Percentiles rank a stretch among this genome's conserved stretches.
Conservation (phyloP, 2,329 filamentous ascomycete species). For the Cladosporium sp. region DNA sequence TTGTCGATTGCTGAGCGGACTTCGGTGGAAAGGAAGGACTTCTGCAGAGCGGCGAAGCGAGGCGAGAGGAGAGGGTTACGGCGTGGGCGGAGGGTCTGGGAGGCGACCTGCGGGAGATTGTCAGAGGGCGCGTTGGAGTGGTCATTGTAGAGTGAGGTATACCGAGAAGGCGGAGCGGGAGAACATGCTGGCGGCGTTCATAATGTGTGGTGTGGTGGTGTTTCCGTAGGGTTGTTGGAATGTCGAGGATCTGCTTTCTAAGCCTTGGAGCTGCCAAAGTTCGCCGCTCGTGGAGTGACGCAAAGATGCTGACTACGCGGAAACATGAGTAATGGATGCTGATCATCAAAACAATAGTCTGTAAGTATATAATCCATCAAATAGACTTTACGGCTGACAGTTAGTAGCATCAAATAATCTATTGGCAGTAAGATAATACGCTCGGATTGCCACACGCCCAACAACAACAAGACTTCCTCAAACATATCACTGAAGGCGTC, state of each 20-base stretch:
- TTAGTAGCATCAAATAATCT: not conserved
- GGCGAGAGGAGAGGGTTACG: slow-evolving; percentile 41
- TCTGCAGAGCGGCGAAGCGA: slow-evolving; percentile 49
- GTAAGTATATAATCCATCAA: not conserved
- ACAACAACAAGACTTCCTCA: not conserved
- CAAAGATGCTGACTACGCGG: slow-evolving; percentile 15
- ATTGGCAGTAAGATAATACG: not conserved
- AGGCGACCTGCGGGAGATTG: slow-evolving; percentile 42
- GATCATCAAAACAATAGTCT: not conserved
- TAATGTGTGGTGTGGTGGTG: slow-evolving; percentile 7
- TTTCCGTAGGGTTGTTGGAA: slow-evolving; percentile 5
- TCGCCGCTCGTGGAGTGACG: slow-evolving; percentile 18
- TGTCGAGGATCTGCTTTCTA: slow-evolving; percentile 11
- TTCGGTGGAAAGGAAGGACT: slow-evolving; percentile 75
- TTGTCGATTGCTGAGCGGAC: slow-evolving; percentile 85
- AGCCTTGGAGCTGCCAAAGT: slow-evolving; percentile 16
- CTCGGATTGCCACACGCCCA: not conserved
- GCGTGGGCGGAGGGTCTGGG: slow-evolving; percentile 46
- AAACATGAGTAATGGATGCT: slow-evolving; percentile 12
- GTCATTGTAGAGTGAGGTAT: not conserved
- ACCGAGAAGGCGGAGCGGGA: slow-evolving; percentile 33
- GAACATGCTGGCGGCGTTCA: slow-evolving; percentile 30
- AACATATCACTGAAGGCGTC: not conserved
- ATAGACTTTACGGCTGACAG: not conserved
- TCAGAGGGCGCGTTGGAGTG: not conserved